Evolutionary conservation across 345 rosid genomes (phyloP), one percentile per base, ranked within the genome.

Genomic region (Rhizophora apiculata): DNA sequence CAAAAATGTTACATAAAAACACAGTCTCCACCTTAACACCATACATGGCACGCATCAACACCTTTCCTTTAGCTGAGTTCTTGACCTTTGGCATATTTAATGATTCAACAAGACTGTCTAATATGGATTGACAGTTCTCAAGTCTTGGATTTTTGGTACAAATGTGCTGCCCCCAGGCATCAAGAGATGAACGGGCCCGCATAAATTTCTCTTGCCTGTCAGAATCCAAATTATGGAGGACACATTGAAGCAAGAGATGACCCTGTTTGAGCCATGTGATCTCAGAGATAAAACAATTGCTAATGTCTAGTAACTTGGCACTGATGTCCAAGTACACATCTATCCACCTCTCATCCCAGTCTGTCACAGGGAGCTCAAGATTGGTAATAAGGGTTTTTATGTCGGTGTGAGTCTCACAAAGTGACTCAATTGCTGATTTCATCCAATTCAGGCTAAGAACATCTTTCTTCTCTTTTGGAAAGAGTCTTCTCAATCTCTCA

Each of bases 301-400:
- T 86, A 29, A 93, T 83, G 72, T 93, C 98, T 53, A 93, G 91
- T 76, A 93, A 63, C 82, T 88, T 93, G 72, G 88, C 91, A 21
- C 96, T 93, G 57, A 93, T 79, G 78, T 93, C 93, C 62, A 93
- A 78, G 84, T 93, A 93, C 46, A 91, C 86, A 72, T 89, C 95
- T 54, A 93, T 85, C 98, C 98, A 93, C 60, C 91, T 85, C 69
- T 87, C 96, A 52, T 91, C 96, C 98, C 98, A 93, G 68, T 86
- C 89, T 58, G 83, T 76, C 30, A 93, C 88, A 48, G 96, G 98
- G 36, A 91, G 89, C 68, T 89, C 92, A 54, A 93, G 94, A 54
- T 78, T 87, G 8, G 96, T 83, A 63, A 89, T 88, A 32, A 93
- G 86, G 6, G 73, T 71, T 64, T 93, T 87, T 62, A 91, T 79